Conservation (phyloP, 2,329 filamentous ascomycete genomes). For the Fusarium goolgardi region DNA sequence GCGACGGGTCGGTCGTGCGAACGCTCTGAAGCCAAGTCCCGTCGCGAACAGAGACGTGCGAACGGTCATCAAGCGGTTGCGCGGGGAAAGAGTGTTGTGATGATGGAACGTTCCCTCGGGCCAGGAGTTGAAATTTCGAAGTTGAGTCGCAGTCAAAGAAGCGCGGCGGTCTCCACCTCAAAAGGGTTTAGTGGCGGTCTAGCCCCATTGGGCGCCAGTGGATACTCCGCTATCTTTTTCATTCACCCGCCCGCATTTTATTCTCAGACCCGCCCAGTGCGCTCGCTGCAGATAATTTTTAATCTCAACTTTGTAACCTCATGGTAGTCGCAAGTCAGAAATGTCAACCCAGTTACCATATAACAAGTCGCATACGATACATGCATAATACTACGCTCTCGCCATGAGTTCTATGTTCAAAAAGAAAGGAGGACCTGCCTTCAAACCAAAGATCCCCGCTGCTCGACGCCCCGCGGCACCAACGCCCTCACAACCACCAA, state of each 20-base stretch:
- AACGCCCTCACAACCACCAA: slow-evolving; percentile 43
- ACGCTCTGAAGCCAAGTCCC: slow-evolving; percentile 52
- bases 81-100: slow-evolving; percentile 49
- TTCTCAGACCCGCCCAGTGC: slow-evolving; percentile 44
- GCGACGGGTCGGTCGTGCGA: slow-evolving; percentile 46
- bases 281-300: slow-evolving; percentile 39
- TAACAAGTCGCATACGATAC: slow-evolving; percentile 18
- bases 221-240: slow-evolving; percentile 50
- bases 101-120: slow-evolving; percentile 52
- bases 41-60: slow-evolving; percentile 49
- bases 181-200: slow-evolving; percentile 50
- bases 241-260: slow-evolving; percentile 49
- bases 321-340: slow-evolving; percentile 15
- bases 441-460: slow-evolving; percentile 75
- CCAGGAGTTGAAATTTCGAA: slow-evolving; percentile 60
- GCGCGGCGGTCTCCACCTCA: slow-evolving; percentile 41
- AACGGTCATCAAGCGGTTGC: slow-evolving; percentile 53
- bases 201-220: slow-evolving; percentile 45
- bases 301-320: slow-evolving; percentile 12
- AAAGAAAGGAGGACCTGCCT: slow-evolving; percentile 70
- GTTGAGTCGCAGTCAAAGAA: slow-evolving; percentile 56
- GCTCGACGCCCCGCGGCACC: slow-evolving; percentile 62
- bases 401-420: slow-evolving; percentile 76
- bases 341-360: slow-evolving; percentile 36
- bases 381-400: slow-evolving; percentile 36